Conservation (phyloP, 345 rosid genomes). For the Eucalyptus cladocalyx region DNA sequence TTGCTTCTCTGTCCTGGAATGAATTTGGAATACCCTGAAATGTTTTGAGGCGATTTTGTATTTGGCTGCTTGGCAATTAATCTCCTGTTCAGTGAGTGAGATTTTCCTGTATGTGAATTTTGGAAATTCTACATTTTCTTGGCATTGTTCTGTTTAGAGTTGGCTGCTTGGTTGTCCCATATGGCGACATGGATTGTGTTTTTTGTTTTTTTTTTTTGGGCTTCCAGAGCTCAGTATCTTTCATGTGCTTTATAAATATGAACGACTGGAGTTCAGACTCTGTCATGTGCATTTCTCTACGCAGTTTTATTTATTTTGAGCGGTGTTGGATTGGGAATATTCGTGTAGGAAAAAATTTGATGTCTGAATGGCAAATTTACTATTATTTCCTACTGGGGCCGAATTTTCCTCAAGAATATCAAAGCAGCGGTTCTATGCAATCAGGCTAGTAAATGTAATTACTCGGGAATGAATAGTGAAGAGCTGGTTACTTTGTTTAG, state of each 20-base stretch:
- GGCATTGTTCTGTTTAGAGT: too few species aligned
- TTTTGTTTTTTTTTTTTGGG: neutral
- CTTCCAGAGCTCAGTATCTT: neutral
- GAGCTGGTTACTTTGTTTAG: neutral
- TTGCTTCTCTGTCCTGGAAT: too few species aligned
- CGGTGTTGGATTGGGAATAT: neutral
- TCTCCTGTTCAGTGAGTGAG: too few species aligned
- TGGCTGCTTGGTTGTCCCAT: too few species aligned
- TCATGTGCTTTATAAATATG: neutral
- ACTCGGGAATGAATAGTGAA: neutral
- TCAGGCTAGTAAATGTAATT: neutral
- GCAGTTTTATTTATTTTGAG: accelerated
- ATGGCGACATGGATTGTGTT: neutral
- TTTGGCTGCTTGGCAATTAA: too few species aligned
- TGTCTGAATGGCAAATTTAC: neutral
- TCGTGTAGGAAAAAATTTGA: neutral
- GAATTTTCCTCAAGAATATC: neutral
- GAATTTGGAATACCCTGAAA: too few species aligned
- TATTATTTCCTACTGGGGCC: neutral
- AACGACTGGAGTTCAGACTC: neutral
- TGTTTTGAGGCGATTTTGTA: too few species aligned
- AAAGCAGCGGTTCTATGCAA: neutral
- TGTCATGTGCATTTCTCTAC: neutral
- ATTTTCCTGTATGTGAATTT: too few species aligned
- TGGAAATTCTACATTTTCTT: too few species aligned